Base-by-base conservation (phyloP, 2,329 filamentous ascomycete genomes). In the Bipolaris cookei region DNA sequence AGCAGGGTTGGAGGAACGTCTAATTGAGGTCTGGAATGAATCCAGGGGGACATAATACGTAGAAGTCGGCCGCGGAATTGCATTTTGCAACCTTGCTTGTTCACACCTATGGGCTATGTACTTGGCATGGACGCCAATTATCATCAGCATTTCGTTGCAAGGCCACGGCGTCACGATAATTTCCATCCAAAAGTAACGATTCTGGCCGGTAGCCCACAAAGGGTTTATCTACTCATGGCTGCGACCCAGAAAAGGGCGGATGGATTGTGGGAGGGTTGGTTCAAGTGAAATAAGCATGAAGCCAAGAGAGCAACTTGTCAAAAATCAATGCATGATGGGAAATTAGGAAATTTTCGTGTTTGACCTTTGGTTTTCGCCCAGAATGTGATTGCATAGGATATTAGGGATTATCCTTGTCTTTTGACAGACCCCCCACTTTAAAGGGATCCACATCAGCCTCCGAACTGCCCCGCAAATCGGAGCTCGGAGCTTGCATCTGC, bases 211-310 rank as follows among this genome's bases (percentile, higher is more conserved):
- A 28, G 25, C 7, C 25, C 25, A 7, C 45, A 7, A 23, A 37
- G 7, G 14, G 13, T 25, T 32, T n/a, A 7, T 18, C n/a, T 18
- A 21, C 44, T 25, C 3, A 7, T 25, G 2, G 13, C n/a, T 37
- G 35, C 20, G 25, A 20, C 45, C 32, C 20, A 20, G 32, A 13
- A 28, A 38, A 34, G 18, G 14, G n/a, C 18, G 11, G 6, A 42
- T 18, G 23, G 35, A 41, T 48, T n/a, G 34, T 28, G 47, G 23
- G 21, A 39, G 25, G 25, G 25, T 8, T 2, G 2, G 25, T 44
- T 51, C 39, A 56, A 41, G 53, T 51, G 41, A 41, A 13, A 30
- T 30, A 51, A 35, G 39, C n/a, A 56, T 20, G 53, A 51, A 51
- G 44, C 18, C 8, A 51, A 51, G 28, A 28, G 11, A 49, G 48